Evolutionary conservation across 2,329 filamentous ascomycete species (phyloP).

Genomic region (Fusarium buharicum): DNA sequence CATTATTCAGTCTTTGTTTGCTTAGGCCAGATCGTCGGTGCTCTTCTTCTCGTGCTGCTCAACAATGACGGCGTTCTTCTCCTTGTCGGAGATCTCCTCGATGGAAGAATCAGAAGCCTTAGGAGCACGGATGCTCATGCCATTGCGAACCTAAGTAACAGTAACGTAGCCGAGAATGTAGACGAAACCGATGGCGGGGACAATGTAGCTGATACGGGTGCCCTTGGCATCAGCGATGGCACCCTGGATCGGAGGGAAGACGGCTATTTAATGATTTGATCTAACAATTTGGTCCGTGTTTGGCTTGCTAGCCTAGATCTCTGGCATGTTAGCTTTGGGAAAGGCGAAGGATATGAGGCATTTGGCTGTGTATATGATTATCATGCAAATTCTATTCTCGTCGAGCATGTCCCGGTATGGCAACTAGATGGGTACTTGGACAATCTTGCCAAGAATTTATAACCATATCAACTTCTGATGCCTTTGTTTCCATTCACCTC

Average conservation of each 20-base stretch:
- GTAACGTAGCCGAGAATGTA: constrained; percentile 40
- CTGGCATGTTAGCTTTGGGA: constrained; percentile 10
- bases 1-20: not conserved
- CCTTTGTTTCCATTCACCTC: not conserved
- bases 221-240: constrained; percentile 39
- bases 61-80: constrained; percentile 23
- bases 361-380: constrained; percentile 13
- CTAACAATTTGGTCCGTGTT: constrained; percentile 16
- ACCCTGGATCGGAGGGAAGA: constrained; percentile 39
- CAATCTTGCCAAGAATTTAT: constrained; percentile 15
- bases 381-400: constrained; percentile 23
- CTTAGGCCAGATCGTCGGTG: constrained; percentile 23
- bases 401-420: constrained; percentile 8
- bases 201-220: constrained; percentile 41
- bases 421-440: constrained; percentile 14
- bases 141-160: constrained; percentile 33
- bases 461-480: constrained; percentile 7
- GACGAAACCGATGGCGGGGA: constrained; percentile 40
- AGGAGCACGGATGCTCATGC: constrained; percentile 24
- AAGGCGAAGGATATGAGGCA: constrained; percentile 25
- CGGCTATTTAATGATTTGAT: not conserved
- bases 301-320: constrained; percentile 16
- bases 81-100: constrained; percentile 9
- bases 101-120: constrained; percentile 14
- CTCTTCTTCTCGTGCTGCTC: constrained; percentile 42